Base-by-base conservation (phyloP, 768 basidiomycete species). In the Auriscalpium vulgare region DNA sequence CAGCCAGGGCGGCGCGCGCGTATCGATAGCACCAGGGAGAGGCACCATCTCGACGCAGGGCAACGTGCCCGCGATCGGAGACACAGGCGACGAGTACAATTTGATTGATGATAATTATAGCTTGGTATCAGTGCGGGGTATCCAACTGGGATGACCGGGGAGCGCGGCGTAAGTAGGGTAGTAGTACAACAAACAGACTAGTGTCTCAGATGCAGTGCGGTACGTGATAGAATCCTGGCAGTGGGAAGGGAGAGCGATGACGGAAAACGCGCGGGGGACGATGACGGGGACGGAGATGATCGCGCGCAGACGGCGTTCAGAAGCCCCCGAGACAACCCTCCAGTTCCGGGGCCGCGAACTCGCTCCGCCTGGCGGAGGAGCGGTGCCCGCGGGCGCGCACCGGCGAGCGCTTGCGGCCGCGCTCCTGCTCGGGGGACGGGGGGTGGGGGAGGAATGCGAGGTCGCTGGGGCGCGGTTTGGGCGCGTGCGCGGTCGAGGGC, bases 251-350 rank as follows among this genome's bases (percentile, higher is more conserved):
- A n/a, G 7, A n/a, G 23, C 6, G 23, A 43, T 29, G 23, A 43
- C 29, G 9, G 8, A 38, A 37, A 13, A 11, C 29, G 29, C 29
- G 5, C 16, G 46, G 21, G 10, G 8, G 1, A 6, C 3, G 23
- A 36, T 10, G 17, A 37, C 10, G 36, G 17, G 40, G 17, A 7
- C 3, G 21, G 21, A 21, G 7, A 43, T 17, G 40, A 16, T 10
- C 34, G 37, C 19, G 13, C 40, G 52, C 19, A 34, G 11, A n/a
- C 35, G 35, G 8, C 44, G 40, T 19, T 57, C 52, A 67, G 61
- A 67, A 67, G 21, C 66, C 66, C 19, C 66, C 66, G 2, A 67
- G 60, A 43, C 66, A 67, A 5, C 66, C 66, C 43, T 65, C 59
- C 21, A 61, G 56, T 37, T 60, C 56, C 23, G 62, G 53, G 17